phyloP scores from a whole-genome alignment of 306 rosid genomes.

The Rosa lucieae region DNA sequence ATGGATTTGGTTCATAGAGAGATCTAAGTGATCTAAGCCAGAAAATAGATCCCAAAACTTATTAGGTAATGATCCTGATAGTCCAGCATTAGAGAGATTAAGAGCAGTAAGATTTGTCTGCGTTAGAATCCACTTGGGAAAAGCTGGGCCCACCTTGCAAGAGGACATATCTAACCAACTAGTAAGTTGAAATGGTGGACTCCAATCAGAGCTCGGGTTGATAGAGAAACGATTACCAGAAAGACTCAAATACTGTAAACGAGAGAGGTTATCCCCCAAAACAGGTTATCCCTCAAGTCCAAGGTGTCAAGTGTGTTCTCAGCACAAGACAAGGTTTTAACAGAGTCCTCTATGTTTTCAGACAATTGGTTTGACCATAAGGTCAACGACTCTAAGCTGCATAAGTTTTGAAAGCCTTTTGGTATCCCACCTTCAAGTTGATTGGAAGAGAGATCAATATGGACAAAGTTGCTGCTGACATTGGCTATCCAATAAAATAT shows the following conservation, averaged over 20 bases:
- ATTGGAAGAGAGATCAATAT: neutral
- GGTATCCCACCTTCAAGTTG: neutral
- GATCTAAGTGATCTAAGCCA: fast-evolving
- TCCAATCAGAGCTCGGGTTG: constrained; percentile 33
- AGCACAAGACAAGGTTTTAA: neutral
- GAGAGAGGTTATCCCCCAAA: constrained; percentile 4
- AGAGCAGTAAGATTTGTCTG: neutral
- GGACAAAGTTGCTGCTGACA: neutral
- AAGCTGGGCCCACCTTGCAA: constrained; percentile 8
- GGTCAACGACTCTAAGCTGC: neutral
- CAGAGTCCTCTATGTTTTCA: neutral
- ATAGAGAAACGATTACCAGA: constrained; percentile 20
- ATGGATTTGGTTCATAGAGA: neutral
- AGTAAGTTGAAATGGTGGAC: neutral
- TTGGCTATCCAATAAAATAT: neutral
- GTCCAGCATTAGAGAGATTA: neutral
- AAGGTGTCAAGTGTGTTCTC: neutral
- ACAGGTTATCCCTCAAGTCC: neutral
- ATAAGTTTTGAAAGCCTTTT: neutral
- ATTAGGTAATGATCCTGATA: neutral
- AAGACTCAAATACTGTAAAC: neutral
- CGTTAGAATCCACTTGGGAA: neutral
- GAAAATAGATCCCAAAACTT: neutral
- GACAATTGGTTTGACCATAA: neutral
- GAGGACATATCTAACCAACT: neutral